phyloP scores from a whole-genome alignment of 306 rosid species.

The Lablab purpureus region DNA sequence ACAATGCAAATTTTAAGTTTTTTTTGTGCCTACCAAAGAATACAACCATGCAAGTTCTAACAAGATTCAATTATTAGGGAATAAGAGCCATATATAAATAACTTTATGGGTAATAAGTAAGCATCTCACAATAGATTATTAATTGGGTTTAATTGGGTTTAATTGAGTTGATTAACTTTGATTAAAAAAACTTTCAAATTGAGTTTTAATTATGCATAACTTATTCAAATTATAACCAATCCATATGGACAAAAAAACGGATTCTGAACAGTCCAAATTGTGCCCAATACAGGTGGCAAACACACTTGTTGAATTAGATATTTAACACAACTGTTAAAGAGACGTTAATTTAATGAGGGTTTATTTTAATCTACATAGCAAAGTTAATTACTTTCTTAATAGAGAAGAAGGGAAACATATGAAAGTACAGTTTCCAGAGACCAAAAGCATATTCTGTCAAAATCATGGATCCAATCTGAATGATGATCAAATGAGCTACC shows the following conservation, averaged over 20 bases:
- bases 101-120: not conserved
- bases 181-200: constrained; percentile 7
- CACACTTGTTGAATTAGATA: constrained; percentile 2
- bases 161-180: not conserved
- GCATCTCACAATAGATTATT: constrained; percentile 10
- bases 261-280: not conserved
- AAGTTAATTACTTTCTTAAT: constrained; percentile 4
- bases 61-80: constrained; percentile 24
- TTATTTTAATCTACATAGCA: constrained; percentile 1
- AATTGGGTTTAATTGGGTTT: not conserved
- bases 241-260: not conserved
- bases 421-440: not conserved
- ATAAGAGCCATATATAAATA: not conserved
- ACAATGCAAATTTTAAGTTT: not conserved
- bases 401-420: not conserved
- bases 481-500: not conserved
- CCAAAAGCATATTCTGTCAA: not conserved
- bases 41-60: constrained; percentile 30
- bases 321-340: not conserved
- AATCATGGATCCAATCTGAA: constrained; percentile 21
- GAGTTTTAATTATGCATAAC: constrained; percentile 2
- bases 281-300: constrained; percentile 23
- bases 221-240: not conserved
- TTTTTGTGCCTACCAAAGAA: not conserved
- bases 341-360: not conserved